Evolutionary conservation across 2,329 filamentous ascomycete species (phyloP), one percentile per base, ranked within the genome.

Genomic region (Colletotrichum incanum): DNA sequence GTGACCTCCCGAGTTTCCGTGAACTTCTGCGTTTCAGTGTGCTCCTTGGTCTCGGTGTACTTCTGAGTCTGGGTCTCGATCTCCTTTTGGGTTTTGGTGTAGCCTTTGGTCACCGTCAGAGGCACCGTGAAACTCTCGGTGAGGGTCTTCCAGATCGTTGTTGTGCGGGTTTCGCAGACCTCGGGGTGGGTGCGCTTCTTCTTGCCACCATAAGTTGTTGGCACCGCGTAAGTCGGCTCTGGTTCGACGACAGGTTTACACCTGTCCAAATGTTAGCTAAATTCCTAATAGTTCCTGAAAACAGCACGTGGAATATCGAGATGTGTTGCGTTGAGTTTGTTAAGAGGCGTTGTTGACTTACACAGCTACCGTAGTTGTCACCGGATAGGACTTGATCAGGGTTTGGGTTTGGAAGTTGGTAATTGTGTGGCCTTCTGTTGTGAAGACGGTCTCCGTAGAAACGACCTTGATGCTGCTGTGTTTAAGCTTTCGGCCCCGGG

Each of bases 61-160:
- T 63, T 56, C n/a, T 68, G 65, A 18, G 34, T n/a, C 20, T 45
- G 43, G 7, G 71, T 71, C 45, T 59, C 64, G 31, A 61, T 55
- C 37, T 63, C 52, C 20, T 67, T 72, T 23, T 71, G 55, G n/a
- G 71, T 73, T 43, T 60, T 59, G 18, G 65, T 69, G 18, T 54
- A 67, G 56, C 56, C 61, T 34, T 60, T 60, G 8, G 71, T 74
- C 45, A 64, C 49, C 8, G 50, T 55, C 26, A 34, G 16, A n/a
- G 61, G 61, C 9, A 64, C 37, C 2, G 58, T 62, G 26, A 26
- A 31, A 20, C 65, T 23, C 9, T 74, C 67, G 1, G 71, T 73
- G 5, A 69, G 67, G 2, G 75, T 77, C 11, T 68, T 72, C 45
- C 75, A 76, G 11, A 73, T 59, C 6, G 71, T 74, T 0, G 70